Conservation (phyloP, 1,139 yeast species). For the Casaregolazyma suthepensis region DNA sequence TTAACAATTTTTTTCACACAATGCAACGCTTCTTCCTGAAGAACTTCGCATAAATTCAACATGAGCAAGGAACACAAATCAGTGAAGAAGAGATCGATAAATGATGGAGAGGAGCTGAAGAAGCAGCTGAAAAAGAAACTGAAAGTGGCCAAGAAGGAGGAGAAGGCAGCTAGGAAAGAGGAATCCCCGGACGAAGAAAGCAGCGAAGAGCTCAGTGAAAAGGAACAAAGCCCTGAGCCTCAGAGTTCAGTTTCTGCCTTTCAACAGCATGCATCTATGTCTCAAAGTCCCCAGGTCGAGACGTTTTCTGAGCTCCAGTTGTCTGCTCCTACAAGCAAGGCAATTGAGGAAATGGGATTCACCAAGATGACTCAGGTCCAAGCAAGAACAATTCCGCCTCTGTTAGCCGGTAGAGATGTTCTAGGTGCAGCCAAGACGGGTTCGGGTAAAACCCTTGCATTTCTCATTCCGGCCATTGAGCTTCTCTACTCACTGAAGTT, state of each 20-base stretch:
- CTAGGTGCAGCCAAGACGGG: slow-evolving; percentile 98
- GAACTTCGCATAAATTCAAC: background rate
- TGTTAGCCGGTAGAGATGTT: slow-evolving; percentile 91
- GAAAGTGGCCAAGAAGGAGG: slow-evolving; percentile 14
- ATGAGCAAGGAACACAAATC: background rate
- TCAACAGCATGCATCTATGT: background rate
- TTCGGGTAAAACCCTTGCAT: slow-evolving; percentile 95
- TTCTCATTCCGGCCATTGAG: slow-evolving; percentile 91
- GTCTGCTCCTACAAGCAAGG: slow-evolving; percentile 73
- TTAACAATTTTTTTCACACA: background rate
- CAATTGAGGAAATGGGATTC: slow-evolving; percentile 83
- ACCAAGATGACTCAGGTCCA: slow-evolving; percentile 87
- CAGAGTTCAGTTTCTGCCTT: slow-evolving; percentile 21
- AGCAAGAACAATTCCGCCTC: slow-evolving; percentile 89
- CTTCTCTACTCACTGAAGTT: slow-evolving; percentile 79
- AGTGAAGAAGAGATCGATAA: background rate
- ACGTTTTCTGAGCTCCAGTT: slow-evolving; percentile 55
- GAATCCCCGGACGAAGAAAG: slow-evolving; percentile 18
- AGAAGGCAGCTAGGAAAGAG: slow-evolving; percentile 16
- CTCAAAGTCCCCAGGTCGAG: slow-evolving; percentile 18
- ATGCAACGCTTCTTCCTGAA: background rate
- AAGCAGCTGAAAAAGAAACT: slow-evolving; percentile 10
- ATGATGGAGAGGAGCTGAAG: slow-evolving; percentile 6
- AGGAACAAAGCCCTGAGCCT: slow-evolving; percentile 19
- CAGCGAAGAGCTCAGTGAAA: slow-evolving; percentile 23